Conservation (phyloP, 225 moss, liverwort and hornwort genomes). For the Thuidium tamariscinum region DNA sequence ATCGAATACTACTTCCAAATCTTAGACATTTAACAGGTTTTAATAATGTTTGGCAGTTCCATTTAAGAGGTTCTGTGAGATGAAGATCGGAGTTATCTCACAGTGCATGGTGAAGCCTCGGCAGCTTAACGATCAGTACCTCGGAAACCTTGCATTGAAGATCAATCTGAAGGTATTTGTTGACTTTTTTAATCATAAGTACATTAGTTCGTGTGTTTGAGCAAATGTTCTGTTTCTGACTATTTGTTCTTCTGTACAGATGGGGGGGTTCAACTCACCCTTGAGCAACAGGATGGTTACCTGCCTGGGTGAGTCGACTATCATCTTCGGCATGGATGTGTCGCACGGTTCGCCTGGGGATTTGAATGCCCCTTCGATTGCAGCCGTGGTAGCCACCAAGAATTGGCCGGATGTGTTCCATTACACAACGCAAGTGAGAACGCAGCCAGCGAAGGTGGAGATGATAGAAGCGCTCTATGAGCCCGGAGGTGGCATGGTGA, state of each 20-base stretch:
- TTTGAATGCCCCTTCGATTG: slow-evolving; percentile 68
- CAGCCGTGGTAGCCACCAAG: slow-evolving; percentile 83
- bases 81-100: slow-evolving; percentile 43
- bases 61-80: slow-evolving; percentile 69
- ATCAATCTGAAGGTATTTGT: slow-evolving; percentile 34
- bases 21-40: background rate
- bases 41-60: slow-evolving; percentile 34
- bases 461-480: slow-evolving; percentile 79
- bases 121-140: slow-evolving; percentile 73
- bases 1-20: background rate
- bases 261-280: slow-evolving; percentile 55
- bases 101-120: slow-evolving; percentile 97
- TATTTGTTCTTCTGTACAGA: background rate
- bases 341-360: slow-evolving; percentile 91
- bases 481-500: slow-evolving; percentile 72
- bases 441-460: slow-evolving; percentile 59
- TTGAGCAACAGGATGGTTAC: slow-evolving; percentile 16
- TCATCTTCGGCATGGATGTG: slow-evolving; percentile 89
- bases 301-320: slow-evolving; percentile 39
- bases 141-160: slow-evolving; percentile 83
- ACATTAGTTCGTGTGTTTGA: background rate
- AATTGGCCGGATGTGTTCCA: slow-evolving; percentile 79
- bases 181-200: background rate
- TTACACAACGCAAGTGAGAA: slow-evolving; percentile 55
- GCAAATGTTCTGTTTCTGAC: background rate